These are phyloP conservation scores for Niebla homalea DNA, from an alignment of 495 filamentous ascomycete species.

Conservation along the genomic window DNA sequence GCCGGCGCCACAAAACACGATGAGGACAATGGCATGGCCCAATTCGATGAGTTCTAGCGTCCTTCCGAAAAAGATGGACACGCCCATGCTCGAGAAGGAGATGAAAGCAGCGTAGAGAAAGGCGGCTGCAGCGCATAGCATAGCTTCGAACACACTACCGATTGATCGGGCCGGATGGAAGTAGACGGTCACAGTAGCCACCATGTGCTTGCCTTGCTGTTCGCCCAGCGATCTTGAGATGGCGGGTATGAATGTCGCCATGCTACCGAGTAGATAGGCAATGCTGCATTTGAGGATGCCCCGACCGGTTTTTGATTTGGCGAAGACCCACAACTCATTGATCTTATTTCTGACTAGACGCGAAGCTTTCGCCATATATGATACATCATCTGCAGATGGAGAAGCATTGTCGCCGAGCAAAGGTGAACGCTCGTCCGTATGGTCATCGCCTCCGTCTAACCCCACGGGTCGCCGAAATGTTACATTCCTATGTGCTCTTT, in stretches of 20 bases:
- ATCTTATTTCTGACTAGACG: constrained; percentile 7
- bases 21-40: constrained; percentile 68
- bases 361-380: neutral
- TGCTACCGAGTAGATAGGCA: constrained; percentile 77
- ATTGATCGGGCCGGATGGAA: constrained; percentile 89
- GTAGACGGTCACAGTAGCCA: constrained; percentile 84
- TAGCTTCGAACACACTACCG: constrained; percentile 84
- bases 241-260: constrained; percentile 71
- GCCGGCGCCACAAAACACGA: constrained; percentile 80
- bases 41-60: constrained; percentile 48
- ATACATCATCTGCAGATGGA: constrained; percentile 9
- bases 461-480: constrained; percentile 26
- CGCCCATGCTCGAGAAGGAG: constrained; percentile 74
- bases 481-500: constrained; percentile 38
- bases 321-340: constrained; percentile 23
- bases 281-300: constrained; percentile 86
- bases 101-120: constrained; percentile 73
- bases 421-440: constrained; percentile 27
- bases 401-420: constrained; percentile 18
- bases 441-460: constrained; percentile 14
- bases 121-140: constrained; percentile 67
- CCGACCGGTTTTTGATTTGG: constrained; percentile 46
- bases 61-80: constrained; percentile 61
- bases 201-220: constrained; percentile 93
- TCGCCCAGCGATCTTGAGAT: constrained; percentile 62